Evolutionary conservation across 768 basidiomycete genomes (phyloP).

Genomic region (Psilocybe tampanensis): DNA sequence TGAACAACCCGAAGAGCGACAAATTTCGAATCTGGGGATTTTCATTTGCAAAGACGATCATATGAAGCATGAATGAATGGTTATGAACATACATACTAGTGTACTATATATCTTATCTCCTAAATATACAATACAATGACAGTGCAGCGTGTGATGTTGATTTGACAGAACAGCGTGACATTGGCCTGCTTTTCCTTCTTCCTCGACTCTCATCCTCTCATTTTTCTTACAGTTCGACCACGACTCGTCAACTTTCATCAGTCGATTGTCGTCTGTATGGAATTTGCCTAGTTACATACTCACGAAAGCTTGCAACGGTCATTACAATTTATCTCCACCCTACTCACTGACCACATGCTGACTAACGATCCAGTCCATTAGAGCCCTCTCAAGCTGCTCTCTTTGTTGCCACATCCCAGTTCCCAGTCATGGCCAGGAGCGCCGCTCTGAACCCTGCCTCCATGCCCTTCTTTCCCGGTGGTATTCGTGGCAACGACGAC

Average conservation of each 20-base stretch:
- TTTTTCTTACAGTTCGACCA: not conserved
- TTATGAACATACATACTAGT: not conserved
- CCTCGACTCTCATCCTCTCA: not conserved
- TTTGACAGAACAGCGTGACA: constrained; percentile 14
- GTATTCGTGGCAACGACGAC: constrained; percentile 57
- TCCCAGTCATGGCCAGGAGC: constrained; percentile 67
- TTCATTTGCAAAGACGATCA: constrained; percentile 30
- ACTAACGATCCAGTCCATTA: constrained; percentile 28
- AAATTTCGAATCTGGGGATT: constrained; percentile 30
- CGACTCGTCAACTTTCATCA: constrained; percentile 11
- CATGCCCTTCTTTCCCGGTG: constrained; percentile 83
- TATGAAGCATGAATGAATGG: constrained; percentile 3
- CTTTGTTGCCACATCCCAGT: constrained; percentile 34
- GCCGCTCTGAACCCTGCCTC: constrained; percentile 81
- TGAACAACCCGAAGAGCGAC: constrained; percentile 24
- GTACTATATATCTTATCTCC: constrained; percentile 10
- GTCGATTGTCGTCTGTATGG: constrained; percentile 40
- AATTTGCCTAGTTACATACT: constrained; percentile 37
- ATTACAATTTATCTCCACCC: constrained; percentile 18
- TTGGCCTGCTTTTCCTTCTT: not conserved
- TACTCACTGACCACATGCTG: constrained; percentile 21
- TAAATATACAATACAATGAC: constrained; percentile 8
- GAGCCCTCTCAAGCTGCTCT: constrained; percentile 38
- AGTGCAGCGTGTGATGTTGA: constrained; percentile 5
- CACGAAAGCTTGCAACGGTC: constrained; percentile 25